Conservation (phyloP, 2,329 filamentous ascomycete species). For the Aspergillus novofumigatus region DNA sequence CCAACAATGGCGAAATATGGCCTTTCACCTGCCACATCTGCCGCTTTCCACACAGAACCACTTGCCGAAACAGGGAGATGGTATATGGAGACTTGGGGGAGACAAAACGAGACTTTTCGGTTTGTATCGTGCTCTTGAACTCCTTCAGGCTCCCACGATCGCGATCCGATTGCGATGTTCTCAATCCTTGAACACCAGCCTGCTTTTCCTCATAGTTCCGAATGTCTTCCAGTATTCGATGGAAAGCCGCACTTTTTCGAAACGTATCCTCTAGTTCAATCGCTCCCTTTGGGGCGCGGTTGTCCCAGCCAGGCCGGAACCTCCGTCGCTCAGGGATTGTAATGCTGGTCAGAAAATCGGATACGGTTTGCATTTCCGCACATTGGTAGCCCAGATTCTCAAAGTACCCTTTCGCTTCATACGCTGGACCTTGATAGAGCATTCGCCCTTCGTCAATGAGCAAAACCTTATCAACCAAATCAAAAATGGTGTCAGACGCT, state of each 20-base stretch:
- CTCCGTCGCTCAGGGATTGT: slow-evolving; percentile 65
- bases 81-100: slow-evolving; percentile 67
- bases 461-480: slow-evolving; percentile 69
- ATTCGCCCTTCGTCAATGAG: slow-evolving; percentile 66
- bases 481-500: slow-evolving; percentile 61
- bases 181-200: slow-evolving; percentile 31
- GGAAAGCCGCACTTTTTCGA: slow-evolving; percentile 55
- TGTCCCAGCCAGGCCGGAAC: slow-evolving; percentile 60
- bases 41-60: slow-evolving; percentile 54
- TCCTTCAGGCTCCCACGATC: slow-evolving; percentile 26
- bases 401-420: slow-evolving; percentile 58
- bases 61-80: slow-evolving; percentile 65
- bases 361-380: slow-evolving; percentile 59
- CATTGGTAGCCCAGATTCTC: slow-evolving; percentile 57
- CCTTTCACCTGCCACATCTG: slow-evolving; percentile 72
- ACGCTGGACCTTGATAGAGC: slow-evolving; percentile 56
- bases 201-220: slow-evolving; percentile 50
- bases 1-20: slow-evolving; percentile 65
- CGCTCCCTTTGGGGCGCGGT: slow-evolving; percentile 59
- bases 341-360: slow-evolving; percentile 68
- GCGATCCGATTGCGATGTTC: slow-evolving; percentile 44
- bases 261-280: slow-evolving; percentile 66
- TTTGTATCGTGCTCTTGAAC: slow-evolving; percentile 59
- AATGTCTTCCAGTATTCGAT: slow-evolving; percentile 56
- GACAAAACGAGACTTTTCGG: slow-evolving; percentile 50